These are phyloP conservation scores for Aspergillus asperescens DNA, from an alignment of 495 filamentous ascomycete genomes.

Conservation along the genomic window DNA sequence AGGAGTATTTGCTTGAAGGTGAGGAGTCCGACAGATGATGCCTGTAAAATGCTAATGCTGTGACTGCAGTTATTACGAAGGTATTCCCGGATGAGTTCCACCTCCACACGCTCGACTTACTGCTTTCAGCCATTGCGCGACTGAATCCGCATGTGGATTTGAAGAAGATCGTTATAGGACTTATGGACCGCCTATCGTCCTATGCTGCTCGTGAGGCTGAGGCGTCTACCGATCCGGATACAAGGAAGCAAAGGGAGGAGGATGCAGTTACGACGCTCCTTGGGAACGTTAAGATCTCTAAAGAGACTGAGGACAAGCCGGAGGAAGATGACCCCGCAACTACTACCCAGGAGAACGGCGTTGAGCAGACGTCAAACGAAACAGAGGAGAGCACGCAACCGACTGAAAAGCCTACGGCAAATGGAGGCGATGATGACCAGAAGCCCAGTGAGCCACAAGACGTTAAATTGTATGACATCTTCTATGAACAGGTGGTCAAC, in stretches of 20 bases:
- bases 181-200: slow-evolving; percentile 92
- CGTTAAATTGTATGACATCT: slow-evolving; percentile 92
- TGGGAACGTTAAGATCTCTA: slow-evolving; percentile 68
- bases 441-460: slow-evolving; percentile 70
- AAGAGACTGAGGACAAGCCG: slow-evolving; percentile 46
- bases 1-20: slow-evolving; percentile 94
- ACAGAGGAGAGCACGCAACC: slow-evolving; percentile 21
- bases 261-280: slow-evolving; percentile 72
- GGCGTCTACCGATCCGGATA: slow-evolving; percentile 65
- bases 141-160: slow-evolving; percentile 94
- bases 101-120: slow-evolving; percentile 89
- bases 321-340: slow-evolving; percentile 29
- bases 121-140: slow-evolving; percentile 83
- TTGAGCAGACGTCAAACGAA: slow-evolving; percentile 33
- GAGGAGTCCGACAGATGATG: slow-evolving; percentile 10
- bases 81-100: slow-evolving; percentile 99
- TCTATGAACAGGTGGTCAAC: slow-evolving; percentile 92
- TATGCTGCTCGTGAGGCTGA: slow-evolving; percentile 88
- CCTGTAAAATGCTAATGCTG: not conserved
- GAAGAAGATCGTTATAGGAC: slow-evolving; percentile 94
- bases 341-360: slow-evolving; percentile 42
- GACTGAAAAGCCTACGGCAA: slow-evolving; percentile 20
- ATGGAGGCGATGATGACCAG: slow-evolving; percentile 18
- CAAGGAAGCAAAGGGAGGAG: slow-evolving; percentile 71
- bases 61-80: slow-evolving; percentile 83